phyloP scores from a whole-genome alignment of 257 asterid species.

The Euphrasia confusa region DNA sequence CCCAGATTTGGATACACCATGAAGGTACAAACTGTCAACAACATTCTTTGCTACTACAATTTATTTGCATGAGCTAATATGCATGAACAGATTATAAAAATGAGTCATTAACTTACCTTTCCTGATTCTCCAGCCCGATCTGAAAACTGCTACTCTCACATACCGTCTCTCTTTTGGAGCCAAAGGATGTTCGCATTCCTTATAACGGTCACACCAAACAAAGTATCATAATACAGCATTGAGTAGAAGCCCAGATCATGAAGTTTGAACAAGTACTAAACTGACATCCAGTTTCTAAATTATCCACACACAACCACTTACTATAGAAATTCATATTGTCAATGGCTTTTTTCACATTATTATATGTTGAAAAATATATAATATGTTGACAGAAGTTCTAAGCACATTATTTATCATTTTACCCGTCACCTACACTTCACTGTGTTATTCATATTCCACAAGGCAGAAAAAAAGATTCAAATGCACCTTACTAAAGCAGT shows the following conservation, averaged over 20 bases:
- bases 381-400: neutral
- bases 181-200: slow-evolving; percentile 87
- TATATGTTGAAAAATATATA: too few relatives aligned
- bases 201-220: slow-evolving; percentile 23
- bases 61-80: slow-evolving; percentile 15
- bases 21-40: slow-evolving; percentile 1
- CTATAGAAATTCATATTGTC: neutral
- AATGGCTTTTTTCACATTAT: slow-evolving; percentile 12
- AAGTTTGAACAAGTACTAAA: slow-evolving; percentile 2
- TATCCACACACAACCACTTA: too few relatives aligned
- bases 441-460: too few relatives aligned
- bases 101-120: slow-evolving; percentile 52
- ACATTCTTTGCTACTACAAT: neutral
- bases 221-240: slow-evolving; percentile 23
- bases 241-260: slow-evolving; percentile 17
- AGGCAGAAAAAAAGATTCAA: slow-evolving; percentile 9
- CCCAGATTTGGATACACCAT: too few relatives aligned
- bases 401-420: too few relatives aligned
- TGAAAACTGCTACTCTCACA: slow-evolving; percentile 62
- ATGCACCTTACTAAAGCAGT: slow-evolving; percentile 78
- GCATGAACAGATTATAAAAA: slow-evolving; percentile 16
- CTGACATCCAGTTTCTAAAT: neutral
- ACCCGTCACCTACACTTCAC: too few relatives aligned
- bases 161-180: slow-evolving; percentile 59
- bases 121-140: slow-evolving; percentile 97